Percentiles rank a stretch among this genome's conserved stretches.
These are phyloP conservation scores for Choiromyces venosus DNA, from an alignment of 495 filamentous ascomycete species.

Conservation along the genomic window DNA sequence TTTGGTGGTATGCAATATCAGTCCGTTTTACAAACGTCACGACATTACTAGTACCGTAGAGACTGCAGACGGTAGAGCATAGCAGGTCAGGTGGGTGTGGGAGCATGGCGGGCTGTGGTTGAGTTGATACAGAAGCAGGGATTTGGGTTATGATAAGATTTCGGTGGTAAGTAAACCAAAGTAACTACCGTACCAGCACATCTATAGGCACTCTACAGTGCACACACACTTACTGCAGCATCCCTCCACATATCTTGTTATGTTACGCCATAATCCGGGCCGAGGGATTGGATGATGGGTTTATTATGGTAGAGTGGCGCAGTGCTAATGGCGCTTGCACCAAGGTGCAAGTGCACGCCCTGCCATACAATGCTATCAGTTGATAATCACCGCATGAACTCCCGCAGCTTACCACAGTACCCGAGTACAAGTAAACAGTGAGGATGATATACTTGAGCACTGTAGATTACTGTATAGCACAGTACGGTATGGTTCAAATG, in stretches of 20 bases:
- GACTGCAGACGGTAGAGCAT: background rate
- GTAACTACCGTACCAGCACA: background rate
- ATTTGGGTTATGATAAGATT: background rate
- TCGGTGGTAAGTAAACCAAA: background rate
- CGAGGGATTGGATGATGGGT: background rate
- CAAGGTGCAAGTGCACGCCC: background rate
- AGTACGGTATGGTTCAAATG: background rate
- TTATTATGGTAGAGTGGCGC: background rate
- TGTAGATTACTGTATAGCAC: background rate
- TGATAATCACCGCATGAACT: background rate
- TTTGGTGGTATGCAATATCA: too few species aligned
- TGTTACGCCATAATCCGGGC: background rate
- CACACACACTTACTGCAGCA: background rate
- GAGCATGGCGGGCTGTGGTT: background rate
- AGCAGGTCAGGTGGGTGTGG: background rate
- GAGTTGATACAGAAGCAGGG: constrained; percentile 1
- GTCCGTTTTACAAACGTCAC: too few species aligned
- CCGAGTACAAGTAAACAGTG: too few species aligned
- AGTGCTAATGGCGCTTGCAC: background rate
- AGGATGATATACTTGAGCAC: background rate
- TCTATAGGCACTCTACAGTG: background rate
- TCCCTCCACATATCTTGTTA: background rate
- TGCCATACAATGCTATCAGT: background rate
- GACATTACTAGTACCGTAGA: too few species aligned
- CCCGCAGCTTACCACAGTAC: background rate